Conservation (phyloP, 1,284 basidiomycete species). For the Entoloma clypeatum region DNA sequence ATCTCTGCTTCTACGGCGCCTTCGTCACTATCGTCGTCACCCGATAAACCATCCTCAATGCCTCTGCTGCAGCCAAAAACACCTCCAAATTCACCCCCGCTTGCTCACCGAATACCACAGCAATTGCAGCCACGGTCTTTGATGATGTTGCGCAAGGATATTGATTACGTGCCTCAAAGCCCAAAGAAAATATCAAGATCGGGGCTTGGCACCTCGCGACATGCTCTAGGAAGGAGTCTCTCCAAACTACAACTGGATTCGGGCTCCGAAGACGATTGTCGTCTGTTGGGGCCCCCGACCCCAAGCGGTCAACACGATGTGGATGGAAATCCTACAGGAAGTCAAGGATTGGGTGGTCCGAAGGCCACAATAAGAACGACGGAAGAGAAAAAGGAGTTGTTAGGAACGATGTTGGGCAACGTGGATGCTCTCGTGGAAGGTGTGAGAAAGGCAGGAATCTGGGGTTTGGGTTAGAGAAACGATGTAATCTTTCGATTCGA, state of each 20-base stretch:
- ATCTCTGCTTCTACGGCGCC: conserved; percentile 36
- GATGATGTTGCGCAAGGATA: conserved; percentile 62
- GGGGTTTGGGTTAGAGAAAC: conserved; percentile 49
- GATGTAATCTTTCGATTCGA: background rate
- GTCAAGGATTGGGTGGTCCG: conserved; percentile 3
- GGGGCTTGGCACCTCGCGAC: conserved; percentile 13
- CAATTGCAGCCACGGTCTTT: conserved; percentile 42
- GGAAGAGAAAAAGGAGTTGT: conserved; percentile 79
- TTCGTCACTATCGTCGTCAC: conserved; percentile 30
- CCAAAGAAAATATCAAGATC: conserved; percentile 47
- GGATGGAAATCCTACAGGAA: conserved; percentile 2
- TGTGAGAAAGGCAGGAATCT: conserved; percentile 78
- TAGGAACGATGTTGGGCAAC: conserved; percentile 81
- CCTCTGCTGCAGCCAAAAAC: conserved; percentile 23
- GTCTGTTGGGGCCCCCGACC: conserved; percentile 7
- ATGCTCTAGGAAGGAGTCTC: conserved; percentile 20
- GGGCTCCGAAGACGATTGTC: conserved; percentile 19
- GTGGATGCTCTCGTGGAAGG: conserved; percentile 85
- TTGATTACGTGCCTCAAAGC: conserved; percentile 66
- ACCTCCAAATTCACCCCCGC: conserved; percentile 34
- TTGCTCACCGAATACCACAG: conserved; percentile 20
- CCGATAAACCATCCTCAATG: conserved; percentile 26
- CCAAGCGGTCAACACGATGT: conserved; percentile 1
- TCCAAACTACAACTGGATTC: conserved; percentile 17
- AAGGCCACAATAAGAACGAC: conserved; percentile 57